Evolutionary conservation across 306 rosid species (phyloP).

Genomic region (Hippophae tibetana): DNA sequence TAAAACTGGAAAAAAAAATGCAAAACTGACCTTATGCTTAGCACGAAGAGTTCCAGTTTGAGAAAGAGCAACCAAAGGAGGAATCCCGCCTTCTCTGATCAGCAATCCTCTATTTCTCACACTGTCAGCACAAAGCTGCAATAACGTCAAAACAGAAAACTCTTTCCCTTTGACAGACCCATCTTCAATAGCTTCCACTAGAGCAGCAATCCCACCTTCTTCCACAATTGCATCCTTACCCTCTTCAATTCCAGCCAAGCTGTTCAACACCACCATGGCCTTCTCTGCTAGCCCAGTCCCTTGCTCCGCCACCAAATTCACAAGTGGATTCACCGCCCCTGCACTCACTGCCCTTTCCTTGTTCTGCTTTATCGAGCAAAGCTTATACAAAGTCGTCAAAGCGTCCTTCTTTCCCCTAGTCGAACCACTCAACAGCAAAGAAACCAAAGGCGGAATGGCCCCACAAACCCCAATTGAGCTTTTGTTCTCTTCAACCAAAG

Average conservation of each 20-base stretch:
- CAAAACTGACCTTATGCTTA: constrained; percentile 64
- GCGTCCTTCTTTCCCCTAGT: constrained; percentile 90
- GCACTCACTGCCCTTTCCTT: constrained; percentile 86
- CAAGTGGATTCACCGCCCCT: constrained; percentile 82
- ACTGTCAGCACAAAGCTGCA: constrained; percentile 69
- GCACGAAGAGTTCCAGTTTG: constrained; percentile 70
- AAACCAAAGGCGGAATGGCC: constrained; percentile 73
- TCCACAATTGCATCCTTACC: constrained; percentile 81
- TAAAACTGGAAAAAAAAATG: neutral
- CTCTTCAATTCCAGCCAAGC: constrained; percentile 58
- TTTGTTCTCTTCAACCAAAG: constrained; percentile 71
- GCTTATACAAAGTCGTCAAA: constrained; percentile 70
- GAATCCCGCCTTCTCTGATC: constrained; percentile 88
- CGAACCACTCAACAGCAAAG: constrained; percentile 60
- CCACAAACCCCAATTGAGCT: constrained; percentile 86
- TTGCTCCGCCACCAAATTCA: constrained; percentile 76
- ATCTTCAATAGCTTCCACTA: constrained; percentile 86
- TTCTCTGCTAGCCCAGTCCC: constrained; percentile 84
- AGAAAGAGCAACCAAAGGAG: constrained; percentile 86
- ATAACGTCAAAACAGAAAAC: constrained; percentile 67
- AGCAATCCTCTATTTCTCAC: constrained; percentile 71
- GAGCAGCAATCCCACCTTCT: constrained; percentile 75
- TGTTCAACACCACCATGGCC: constrained; percentile 88
- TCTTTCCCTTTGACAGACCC: constrained; percentile 86
- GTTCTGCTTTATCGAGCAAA: constrained; percentile 66